Evolutionary conservation across 345 rosid genomes (phyloP), one percentile per base, ranked within the genome.

Genomic region (Moringa oleifera): DNA sequence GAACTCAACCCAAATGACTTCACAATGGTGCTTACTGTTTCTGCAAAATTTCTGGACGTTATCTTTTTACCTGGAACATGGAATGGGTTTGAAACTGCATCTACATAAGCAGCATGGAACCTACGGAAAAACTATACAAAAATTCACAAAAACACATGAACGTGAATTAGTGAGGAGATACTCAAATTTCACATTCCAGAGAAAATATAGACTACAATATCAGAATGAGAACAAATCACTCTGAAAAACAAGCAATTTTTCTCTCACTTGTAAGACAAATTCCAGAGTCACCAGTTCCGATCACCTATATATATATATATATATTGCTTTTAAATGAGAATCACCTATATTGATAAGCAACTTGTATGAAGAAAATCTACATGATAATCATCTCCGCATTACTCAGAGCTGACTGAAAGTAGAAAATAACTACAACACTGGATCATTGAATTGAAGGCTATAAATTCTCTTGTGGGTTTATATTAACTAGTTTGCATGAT

Each of bases 41-140:
- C 89, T 10, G 96, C 91, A 62, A 88, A 90, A 53, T 82, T 85
- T 79, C 68, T 86, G 59, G 99, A 94, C 8, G 96, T 94, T 21
- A 88, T 88, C 87, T 82, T 94, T 77, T 90, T 94, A 22, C 96
- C 96, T 0, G 93, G 96, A n/a, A 94, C 88, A 23, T 94, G 95
- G 62, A 88, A 94, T 0, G 97, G 99, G 74, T 94, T 94, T 33
- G 96, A 94, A 72, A 90, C 90, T 20, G 95, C 97, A 68, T 90
- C 97, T 51, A 85, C 93, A 41, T 90, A 94, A n/a, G 91, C 95
- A 45, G 96, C 90, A 73, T 94, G 97, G 74, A 94, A 94, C 79
- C 81, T 85, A 83, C 85, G 76, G 75, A 85, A 85, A 68, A 90
- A 90, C 97, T 94, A 74, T 41, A 65, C 59, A 59, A 18, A 22